Conservation (phyloP, 2,329 filamentous ascomycete species). For the Hyphodiscus sp. region DNA sequence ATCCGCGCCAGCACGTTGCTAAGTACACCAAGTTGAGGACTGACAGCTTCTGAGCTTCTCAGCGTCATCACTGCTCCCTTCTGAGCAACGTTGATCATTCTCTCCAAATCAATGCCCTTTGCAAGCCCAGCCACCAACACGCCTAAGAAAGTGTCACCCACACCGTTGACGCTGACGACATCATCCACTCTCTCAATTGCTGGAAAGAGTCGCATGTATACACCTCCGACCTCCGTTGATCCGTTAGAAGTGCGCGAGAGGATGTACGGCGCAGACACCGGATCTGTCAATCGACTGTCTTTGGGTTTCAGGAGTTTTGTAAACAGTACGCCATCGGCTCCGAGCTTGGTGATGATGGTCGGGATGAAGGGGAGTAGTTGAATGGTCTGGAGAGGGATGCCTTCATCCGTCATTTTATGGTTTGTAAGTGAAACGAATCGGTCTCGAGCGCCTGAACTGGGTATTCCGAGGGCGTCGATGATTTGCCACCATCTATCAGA, state of each 20-base stretch:
- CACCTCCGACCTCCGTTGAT: conserved; percentile 56
- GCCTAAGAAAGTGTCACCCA: conserved; percentile 88
- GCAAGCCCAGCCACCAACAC: conserved; percentile 75
- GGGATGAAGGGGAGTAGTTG: conserved; percentile 86
- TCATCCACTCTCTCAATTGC: conserved; percentile 60
- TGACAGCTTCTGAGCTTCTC: conserved; percentile 66
- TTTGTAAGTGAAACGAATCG: conserved; percentile 65
- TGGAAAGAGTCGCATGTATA: conserved; percentile 70
- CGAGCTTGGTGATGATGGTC: conserved; percentile 78
- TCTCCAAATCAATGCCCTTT: conserved; percentile 37
- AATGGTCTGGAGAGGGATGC: conserved; percentile 75
- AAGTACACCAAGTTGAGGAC: conserved; percentile 35
- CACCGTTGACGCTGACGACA: conserved; percentile 86
- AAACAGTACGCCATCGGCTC: conserved; percentile 54
- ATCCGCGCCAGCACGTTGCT: conserved; percentile 11
- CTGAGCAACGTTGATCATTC: conserved; percentile 74
- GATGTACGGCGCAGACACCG: conserved; percentile 61
- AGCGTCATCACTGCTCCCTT: conserved; percentile 73
- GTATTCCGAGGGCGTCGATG: conserved; percentile 74
- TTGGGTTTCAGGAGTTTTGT: conserved; percentile 62
- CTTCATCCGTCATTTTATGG: conserved; percentile 62
- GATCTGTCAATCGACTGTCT: conserved; percentile 59
- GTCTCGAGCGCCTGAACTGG: conserved; percentile 60
- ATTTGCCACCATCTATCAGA: conserved; percentile 68
- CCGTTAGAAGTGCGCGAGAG: conserved; percentile 54